A percentile compares a stretch with the other conserved stretches of the same genome.
Conservation (phyloP, 495 filamentous ascomycete species). For the Penicillium dipodomyicola region DNA sequence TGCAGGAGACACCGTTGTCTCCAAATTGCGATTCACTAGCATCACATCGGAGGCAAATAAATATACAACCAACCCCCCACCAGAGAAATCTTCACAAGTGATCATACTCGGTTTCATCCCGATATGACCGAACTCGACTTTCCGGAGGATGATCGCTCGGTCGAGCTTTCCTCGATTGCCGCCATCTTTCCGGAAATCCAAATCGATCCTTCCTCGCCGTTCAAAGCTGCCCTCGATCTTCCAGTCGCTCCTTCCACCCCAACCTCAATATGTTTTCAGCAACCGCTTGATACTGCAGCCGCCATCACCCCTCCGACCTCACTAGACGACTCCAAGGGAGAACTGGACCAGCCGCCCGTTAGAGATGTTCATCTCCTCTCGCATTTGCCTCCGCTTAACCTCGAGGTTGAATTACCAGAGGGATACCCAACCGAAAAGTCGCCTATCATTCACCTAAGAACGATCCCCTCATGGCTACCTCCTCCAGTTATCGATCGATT, state of each 20-base stretch:
- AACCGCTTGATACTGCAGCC: conserved; percentile 42
- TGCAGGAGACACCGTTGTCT: conserved; percentile 4
- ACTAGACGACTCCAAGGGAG: conserved; percentile 35
- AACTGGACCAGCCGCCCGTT: conserved; percentile 14
- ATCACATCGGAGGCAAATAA: neutral
- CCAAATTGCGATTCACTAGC: neutral
- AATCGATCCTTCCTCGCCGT: conserved; percentile 53
- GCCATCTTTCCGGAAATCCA: conserved; percentile 89
- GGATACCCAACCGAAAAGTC: conserved; percentile 70
- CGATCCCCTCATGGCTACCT: conserved; percentile 70
- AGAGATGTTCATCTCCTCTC: conserved; percentile 63
- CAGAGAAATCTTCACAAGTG: conserved; percentile 3
- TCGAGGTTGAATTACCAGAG: conserved; percentile 68
- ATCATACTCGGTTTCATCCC: neutral
- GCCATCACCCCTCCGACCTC: conserved; percentile 49
- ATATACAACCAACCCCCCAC: neutral
- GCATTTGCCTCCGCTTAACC: conserved; percentile 71
- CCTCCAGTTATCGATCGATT: conserved; percentile 54
- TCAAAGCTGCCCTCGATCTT: conserved; percentile 67
- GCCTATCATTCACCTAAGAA: conserved; percentile 64
- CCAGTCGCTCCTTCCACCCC: conserved; percentile 67
- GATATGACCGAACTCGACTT: conserved; percentile 32
- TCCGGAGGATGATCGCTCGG: conserved; percentile 64
- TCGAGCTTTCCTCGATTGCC: conserved; percentile 77
- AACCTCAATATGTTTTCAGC: conserved; percentile 67